Base-by-base conservation (phyloP, 2,329 filamentous ascomycete species). In the Chaetomium globosum region DNA sequence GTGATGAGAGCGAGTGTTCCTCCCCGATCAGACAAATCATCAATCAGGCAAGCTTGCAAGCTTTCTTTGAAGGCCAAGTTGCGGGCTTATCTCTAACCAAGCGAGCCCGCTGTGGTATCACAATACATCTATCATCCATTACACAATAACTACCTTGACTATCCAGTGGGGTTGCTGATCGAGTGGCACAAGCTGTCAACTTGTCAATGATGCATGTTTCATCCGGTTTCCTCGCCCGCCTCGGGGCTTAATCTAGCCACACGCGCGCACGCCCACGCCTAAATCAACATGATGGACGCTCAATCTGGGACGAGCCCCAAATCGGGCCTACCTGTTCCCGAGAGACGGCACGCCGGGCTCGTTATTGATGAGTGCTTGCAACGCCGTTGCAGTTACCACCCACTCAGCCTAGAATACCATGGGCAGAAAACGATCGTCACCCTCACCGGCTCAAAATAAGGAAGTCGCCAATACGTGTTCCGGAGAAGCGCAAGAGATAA, bases 271-370 rank as follows among this genome's bases (percentile, higher is more conserved):
- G 39, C 16, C 16, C 39, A 43, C 39, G n/a, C 39, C 48, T n/a
- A 60, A 23, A 60, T 60, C 58, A 60, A 48, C 48, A 48, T 52
- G 58, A 59, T 59, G 46, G n/a, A 21, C 9, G 28, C 46, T 52
- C 46, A 52, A 39, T 59, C n/a, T 59, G 30, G 57, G 30, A 36
- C 57, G n/a, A 39, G 48, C 30, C 46, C 48, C 52, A 59, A 60
- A 52, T 60, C 58, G 58, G 58, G 58, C 58, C 58, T 60, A 52
- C 58, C 46, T 28, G 21, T 8, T 28, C 12, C 8, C 30, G 58
- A 56, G n/a, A 43, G 19, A 51, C 46, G 43, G 43, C 57, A 59
- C 57, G 43, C 19, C 28, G 30, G 46, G n/a, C 23, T 48, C 46
- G 46, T n/a, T 28, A 21, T 4, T 26, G 12, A 43, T 16, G 16